Evolutionary conservation across 73 alveolate species (phyloP).

Genomic region (Tetrahymena malaccensis): DNA sequence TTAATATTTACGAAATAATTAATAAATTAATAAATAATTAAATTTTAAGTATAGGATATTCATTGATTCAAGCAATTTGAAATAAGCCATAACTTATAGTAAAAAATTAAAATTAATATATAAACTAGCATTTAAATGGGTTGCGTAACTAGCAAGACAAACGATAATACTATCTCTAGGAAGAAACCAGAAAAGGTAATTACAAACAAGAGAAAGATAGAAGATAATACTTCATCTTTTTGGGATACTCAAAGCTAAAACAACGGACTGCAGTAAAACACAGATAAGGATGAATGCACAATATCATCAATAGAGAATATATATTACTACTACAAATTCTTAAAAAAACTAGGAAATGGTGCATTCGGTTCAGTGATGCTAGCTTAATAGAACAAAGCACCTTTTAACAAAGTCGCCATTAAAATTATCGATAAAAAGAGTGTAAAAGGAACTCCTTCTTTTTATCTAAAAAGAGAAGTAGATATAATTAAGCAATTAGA

Average conservation of each 20-base stretch:
- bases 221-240: neutral
- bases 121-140: neutral
- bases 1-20: too few relatives aligned
- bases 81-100: too few relatives aligned
- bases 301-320: neutral
- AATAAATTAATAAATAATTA: too few relatives aligned
- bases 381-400: neutral
- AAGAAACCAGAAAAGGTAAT: neutral
- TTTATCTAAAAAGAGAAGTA: conserved; percentile 1
- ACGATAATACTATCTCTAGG: neutral
- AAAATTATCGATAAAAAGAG: neutral
- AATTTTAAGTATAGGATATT: too few relatives aligned
- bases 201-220: neutral
- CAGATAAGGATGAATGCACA: neutral
- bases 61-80: too few relatives aligned
- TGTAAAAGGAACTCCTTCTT: neutral
- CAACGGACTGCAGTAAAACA: neutral
- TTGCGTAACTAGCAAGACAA: neutral
- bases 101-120: too few relatives aligned
- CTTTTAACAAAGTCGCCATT: neutral
- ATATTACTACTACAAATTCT: neutral
- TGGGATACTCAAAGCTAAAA: neutral
- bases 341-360: neutral
- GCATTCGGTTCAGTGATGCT: neutral
- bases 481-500: neutral